Evolutionary conservation across 2,329 filamentous ascomycete genomes (phyloP), one percentile per base, ranked within the genome.

Genomic region (Fusarium brachygibbosum): DNA sequence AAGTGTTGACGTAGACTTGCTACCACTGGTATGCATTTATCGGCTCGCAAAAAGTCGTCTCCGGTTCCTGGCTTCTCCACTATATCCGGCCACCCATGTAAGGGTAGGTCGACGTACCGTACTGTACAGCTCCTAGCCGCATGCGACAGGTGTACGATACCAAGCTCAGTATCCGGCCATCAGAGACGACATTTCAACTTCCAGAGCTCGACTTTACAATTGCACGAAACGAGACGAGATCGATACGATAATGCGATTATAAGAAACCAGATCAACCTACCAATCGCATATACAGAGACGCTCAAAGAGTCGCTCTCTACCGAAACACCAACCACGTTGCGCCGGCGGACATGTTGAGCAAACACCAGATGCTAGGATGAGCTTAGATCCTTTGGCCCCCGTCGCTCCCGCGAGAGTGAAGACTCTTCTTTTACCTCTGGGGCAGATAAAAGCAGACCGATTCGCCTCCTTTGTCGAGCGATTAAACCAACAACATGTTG

Each of bases 401-500:
- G 90, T 94, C 83, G 92, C 94, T 81, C 94, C 94, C 78, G 95
- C 94, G 83, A 92, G 93, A 86, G 89, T 98, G 77, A 92, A 93
- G 83, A 93, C 91, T 68, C 88, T 98, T 74, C 87, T 97, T 63
- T 84, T 98, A 66, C 96, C 96, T 56, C 86, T 97, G 71, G 95
- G 95, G 54, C 91, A 88, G 77, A 96, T 98, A 79, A 94, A 90
- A 78, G 88, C 90, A 65, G 90, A 91, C 54, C 88, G 92, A 63
- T 98, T 98, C 80, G 81, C 90, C 73, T 85, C 86, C 69, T 97
- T 97, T 78, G 87, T 95, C 69, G 87, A 91, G 67, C 88, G 93
- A 74, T 84, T 99, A 65, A 90, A 92, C 76, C 83, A 87, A 70
- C 92, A 97, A 79, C 90, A 92, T 86, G 88, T 94, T 72, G 89